Evolutionary conservation across 495 filamentous ascomycete species (phyloP), one percentile per base, ranked within the genome.

Genomic region (Xylaria venustula): DNA sequence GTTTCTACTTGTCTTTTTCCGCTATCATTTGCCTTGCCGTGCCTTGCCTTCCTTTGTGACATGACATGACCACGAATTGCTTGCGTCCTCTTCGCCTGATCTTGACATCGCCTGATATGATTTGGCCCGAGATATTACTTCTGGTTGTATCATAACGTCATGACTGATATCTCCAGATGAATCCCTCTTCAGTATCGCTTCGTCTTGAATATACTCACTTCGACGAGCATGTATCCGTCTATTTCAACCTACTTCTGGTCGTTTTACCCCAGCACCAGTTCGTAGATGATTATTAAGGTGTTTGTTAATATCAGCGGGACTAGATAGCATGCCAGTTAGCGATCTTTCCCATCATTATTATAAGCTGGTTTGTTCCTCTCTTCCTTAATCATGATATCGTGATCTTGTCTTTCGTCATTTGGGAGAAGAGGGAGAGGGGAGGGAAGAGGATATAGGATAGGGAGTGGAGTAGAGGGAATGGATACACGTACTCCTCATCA

Each of bases 301-400:
- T 98, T 98, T 67, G 96, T 88, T 44, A 87, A 84, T 69, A 98
- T 98, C 52, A 98, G 79, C 8, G 93, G 95, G 88, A 97, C 93
- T 97, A 41, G 36, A 28, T 12, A n/a, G n/a, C 32, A 19, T 11
- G 17, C n/a, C n/a, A 9, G 19, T 60, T 6, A 54, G 58, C 32
- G 26, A 1, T 19, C 22, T 41, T 41, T 34, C 11, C 30, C 5
- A 34, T 34, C 30, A 5, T 34, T 5, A 34, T 34, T 34, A 34
- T 11, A 34, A 11, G 11, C 30, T 5, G 30, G 5, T 34, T 11
- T 34, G 30, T n/a, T n/a, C n/a, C n/a, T n/a, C n/a, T n/a, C n/a
- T n/a, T n/a, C n/a, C n/a, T n/a, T n/a, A n/a, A n/a, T n/a, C n/a
- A n/a, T n/a, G n/a, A n/a, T n/a, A n/a, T n/a, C n/a, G n/a, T n/a